Base-by-base conservation (phyloP, 1,284 basidiomycete species). In the Leccinum fuscescens region DNA sequence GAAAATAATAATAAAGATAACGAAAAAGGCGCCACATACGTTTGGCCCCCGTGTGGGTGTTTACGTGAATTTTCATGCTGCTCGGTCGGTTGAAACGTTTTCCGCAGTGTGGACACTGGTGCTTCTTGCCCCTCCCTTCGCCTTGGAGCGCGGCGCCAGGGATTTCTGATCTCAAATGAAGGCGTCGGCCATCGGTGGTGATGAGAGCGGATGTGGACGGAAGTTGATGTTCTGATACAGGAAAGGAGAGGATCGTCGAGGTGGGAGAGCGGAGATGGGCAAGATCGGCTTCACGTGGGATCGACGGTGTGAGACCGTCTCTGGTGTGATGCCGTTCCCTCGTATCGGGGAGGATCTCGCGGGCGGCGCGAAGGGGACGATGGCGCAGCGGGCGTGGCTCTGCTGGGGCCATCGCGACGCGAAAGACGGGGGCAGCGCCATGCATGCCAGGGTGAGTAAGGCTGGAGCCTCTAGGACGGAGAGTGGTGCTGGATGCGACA, bases 1-100 rank as follows among this genome's bases (percentile, higher is more conserved):
- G 57, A 55, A 20, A 54, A 49, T 27, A 39, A 54, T 39, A 27
- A 54, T 51, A 12, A 51, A 17, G 14, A 42, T 54, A 22, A 54
- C 22, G n/a, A 62, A 62, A 56, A 61, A 49, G 46, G 53, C 37
- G 65, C 60, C 58, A 82, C 86, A 71, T 73, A 90, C 88, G 88
- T 69, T 85, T 88, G 15, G 82, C 88, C 17, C 89, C 89, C 15
- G 89, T 90, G 72, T 91, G 89, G 3, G 86, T 90, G 69, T 91
- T 90, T 66, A 86, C 80, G 71, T 91, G 89, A 60, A 89, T 90
- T 61, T 82, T 78, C 60, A 91, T 79, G 69, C 88, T 90, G 65
- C 89, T 91, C 3, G 89, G 89, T 7, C 89, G 81, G 72, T 90
- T 90, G 77, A 91, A 91, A 27, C 86, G 79, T 72, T 89, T 89